Percentiles rank a stretch among this genome's conserved stretches.
Evolutionary conservation across 2,329 filamentous ascomycete species (phyloP).

Genomic region (Neoarthrinium moseri): DNA sequence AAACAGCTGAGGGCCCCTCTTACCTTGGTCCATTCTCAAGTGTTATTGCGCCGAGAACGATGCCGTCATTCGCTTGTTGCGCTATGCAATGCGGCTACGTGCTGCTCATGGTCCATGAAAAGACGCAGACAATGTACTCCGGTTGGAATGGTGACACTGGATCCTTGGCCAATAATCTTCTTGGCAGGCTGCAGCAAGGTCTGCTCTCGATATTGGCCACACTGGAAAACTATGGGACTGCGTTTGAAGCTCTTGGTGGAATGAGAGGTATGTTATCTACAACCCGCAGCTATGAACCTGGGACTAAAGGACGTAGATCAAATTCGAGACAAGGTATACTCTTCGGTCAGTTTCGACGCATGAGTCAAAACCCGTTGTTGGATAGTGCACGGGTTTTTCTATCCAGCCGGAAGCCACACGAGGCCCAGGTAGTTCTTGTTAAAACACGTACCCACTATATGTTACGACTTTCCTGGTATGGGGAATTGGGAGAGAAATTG

Average conservation of each 20-base stretch:
- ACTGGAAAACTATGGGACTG: constrained; percentile 41
- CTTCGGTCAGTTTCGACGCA: constrained; percentile 3
- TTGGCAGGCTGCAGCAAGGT: constrained; percentile 38
- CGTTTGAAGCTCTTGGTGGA: constrained; percentile 43
- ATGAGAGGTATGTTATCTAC: constrained; percentile 37
- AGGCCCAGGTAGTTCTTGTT: no score
- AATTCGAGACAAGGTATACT: constrained; percentile 14
- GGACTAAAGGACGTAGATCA: constrained; percentile 4
- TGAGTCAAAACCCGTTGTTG: no score
- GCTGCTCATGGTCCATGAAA: constrained; percentile 40
- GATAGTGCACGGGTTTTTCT: no score
- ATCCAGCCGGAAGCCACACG: no score
- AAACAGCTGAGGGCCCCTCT: constrained; percentile 29
- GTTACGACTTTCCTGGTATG: no score
- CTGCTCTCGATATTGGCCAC: constrained; percentile 39
- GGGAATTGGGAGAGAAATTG: no score
- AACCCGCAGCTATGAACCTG: neutral
- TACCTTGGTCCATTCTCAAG: constrained; percentile 34
- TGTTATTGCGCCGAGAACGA: constrained; percentile 40
- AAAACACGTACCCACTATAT: no score
- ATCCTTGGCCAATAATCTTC: constrained; percentile 32
- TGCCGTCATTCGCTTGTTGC: constrained; percentile 44
- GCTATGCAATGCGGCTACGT: constrained; percentile 46
- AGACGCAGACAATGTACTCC: constrained; percentile 36
- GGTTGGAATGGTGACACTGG: constrained; percentile 18